These are phyloP conservation scores for Diplotaxis tenuifolia DNA, from an alignment of 345 rosid species.

Conservation along the genomic window DNA sequence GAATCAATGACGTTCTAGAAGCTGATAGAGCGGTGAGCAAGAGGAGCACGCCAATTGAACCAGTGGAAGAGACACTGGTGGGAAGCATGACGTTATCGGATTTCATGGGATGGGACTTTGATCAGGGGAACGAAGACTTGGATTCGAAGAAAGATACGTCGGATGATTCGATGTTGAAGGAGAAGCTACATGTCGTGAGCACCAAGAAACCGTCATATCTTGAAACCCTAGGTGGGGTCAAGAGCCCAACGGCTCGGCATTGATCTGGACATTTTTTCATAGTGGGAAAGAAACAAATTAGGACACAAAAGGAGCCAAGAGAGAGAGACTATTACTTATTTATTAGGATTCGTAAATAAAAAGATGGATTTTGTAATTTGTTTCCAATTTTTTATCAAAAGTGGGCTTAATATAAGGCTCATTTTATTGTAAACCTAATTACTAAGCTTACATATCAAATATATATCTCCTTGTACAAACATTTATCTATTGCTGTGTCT, in stretches of 20 bases:
- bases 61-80: conserved; percentile 33
- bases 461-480: neutral
- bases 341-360: neutral
- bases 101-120: conserved; percentile 78
- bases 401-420: conserved; percentile 15
- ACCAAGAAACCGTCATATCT: conserved; percentile 62
- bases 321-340: neutral
- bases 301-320: neutral
- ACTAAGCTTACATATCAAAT: neutral
- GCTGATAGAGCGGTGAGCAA: conserved; percentile 56
- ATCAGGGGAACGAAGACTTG: conserved; percentile 33
- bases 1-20: conserved; percentile 78
- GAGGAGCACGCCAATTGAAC: conserved; percentile 32
- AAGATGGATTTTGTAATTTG: conserved; percentile 7
- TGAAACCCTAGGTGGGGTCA: conserved; percentile 55
- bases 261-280: neutral
- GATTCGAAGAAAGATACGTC: conserved; percentile 40
- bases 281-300: neutral
- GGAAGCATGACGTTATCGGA: conserved; percentile 54
- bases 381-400: neutral
- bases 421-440: conserved; percentile 9
- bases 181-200: conserved; percentile 36
- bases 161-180: conserved; percentile 42
- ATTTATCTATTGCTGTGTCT: no score
- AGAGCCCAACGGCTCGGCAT: conserved; percentile 63